These are phyloP conservation scores for Neoscytalidium dimidiatum DNA, from an alignment of 2,329 filamentous ascomycete genomes.

Conservation along the genomic window DNA sequence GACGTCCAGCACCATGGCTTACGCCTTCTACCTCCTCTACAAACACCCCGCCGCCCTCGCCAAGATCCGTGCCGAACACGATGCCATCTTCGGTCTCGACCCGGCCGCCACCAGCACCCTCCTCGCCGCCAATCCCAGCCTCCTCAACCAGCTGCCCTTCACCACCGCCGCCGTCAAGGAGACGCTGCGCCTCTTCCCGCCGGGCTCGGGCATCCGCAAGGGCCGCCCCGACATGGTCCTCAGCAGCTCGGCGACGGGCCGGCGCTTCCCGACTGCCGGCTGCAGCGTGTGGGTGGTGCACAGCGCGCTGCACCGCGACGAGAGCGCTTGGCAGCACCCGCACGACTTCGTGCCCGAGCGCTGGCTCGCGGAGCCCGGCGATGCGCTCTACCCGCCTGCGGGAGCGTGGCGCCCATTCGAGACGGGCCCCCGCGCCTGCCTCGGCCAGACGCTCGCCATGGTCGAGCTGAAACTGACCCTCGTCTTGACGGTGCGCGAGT, in stretches of 20 bases:
- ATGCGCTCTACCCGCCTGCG: not conserved
- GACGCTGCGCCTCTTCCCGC: constrained; percentile 34
- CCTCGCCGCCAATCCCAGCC: constrained; percentile 25
- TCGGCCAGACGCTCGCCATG: constrained; percentile 40
- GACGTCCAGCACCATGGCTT: constrained; percentile 34
- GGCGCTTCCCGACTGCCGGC: not conserved
- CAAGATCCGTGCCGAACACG: constrained; percentile 31
- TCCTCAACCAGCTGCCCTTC: constrained; percentile 35
- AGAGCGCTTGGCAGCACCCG: not conserved
- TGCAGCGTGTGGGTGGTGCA: not conserved
- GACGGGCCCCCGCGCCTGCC: constrained; percentile 38
- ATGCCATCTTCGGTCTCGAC: constrained; percentile 32
- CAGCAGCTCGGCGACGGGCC: not conserved
- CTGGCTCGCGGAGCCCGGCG: not conserved
- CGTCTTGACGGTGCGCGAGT: constrained; percentile 26
- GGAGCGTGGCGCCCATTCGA: constrained; percentile 42
- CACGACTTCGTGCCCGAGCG: constrained; percentile 11
- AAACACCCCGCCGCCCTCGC: constrained; percentile 27
- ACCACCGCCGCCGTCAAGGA: constrained; percentile 39
- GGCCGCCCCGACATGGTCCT: not conserved
- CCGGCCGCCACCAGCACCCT: constrained; percentile 19
- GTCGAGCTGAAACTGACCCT: constrained; percentile 37
- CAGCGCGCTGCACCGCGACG: not conserved
- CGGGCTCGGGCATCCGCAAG: constrained; percentile 21
- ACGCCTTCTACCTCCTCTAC: constrained; percentile 31